Percentiles rank a stretch among this genome's conserved stretches.
phyloP scores from a whole-genome alignment of 2,329 filamentous ascomycete genomes.

The Beauveria medogensis region DNA sequence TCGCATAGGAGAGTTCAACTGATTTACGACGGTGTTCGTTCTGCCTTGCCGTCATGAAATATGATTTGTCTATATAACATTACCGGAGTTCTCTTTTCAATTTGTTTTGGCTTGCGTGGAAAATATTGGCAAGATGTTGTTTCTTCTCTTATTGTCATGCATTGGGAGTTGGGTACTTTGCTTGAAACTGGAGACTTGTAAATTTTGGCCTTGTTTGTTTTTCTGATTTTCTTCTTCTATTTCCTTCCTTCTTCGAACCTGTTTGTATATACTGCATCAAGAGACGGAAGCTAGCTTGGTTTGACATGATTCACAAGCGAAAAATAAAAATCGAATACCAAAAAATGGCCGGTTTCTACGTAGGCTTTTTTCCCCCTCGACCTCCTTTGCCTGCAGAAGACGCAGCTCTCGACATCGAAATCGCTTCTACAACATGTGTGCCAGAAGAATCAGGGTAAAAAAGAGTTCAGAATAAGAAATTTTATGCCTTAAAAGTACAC shows the following conservation, averaged over 20 bases:
- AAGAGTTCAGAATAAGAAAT: neutral
- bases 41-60: constrained; percentile 7
- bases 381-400: too few relatives aligned
- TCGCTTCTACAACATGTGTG: too few relatives aligned
- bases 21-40: constrained; percentile 11
- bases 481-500: constrained; percentile 1
- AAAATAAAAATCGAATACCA: too few relatives aligned
- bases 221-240: too few relatives aligned
- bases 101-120: neutral
- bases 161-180: neutral
- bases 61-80: constrained; percentile 3
- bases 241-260: too few relatives aligned
- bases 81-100: neutral
- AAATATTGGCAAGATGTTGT: neutral
- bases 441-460: too few relatives aligned
- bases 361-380: too few relatives aligned
- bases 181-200: neutral
- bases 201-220: neutral
- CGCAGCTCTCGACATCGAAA: too few relatives aligned
- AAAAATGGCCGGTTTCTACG: too few relatives aligned
- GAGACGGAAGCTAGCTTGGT: too few relatives aligned
- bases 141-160: neutral
- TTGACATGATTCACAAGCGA: too few relatives aligned
- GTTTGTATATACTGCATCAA: too few relatives aligned
- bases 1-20: constrained; percentile 30